phyloP scores from a whole-genome alignment of 306 rosid genomes.

The Sicyos baderoa region DNA sequence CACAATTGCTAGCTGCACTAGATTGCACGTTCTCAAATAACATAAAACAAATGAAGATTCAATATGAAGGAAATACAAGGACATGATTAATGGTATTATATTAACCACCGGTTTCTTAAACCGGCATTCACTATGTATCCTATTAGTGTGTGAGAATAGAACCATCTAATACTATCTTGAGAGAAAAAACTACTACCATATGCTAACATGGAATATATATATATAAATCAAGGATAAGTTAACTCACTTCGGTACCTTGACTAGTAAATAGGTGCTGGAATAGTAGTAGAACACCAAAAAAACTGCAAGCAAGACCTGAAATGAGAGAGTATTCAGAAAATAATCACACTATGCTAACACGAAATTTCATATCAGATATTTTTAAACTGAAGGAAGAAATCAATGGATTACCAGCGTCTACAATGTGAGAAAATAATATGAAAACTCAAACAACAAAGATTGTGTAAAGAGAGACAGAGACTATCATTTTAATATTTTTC shows the following conservation, averaged over 20 bases:
- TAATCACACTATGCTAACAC: conserved; percentile 13
- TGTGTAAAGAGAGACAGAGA: not conserved
- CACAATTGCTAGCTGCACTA: not conserved
- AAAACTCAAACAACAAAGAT: not conserved
- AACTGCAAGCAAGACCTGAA: conserved; percentile 82
- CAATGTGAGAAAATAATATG: not conserved
- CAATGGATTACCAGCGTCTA: not conserved
- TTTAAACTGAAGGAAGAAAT: not conserved
- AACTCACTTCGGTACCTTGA: conserved; percentile 44
- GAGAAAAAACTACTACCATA: not conserved
- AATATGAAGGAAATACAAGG: not conserved
- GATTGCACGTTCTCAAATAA: conserved; percentile 1
- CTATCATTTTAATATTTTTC: not conserved
- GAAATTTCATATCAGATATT: not conserved
- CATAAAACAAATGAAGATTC: not conserved
- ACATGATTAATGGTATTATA: not conserved
- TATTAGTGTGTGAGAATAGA: not conserved
- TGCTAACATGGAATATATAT: not conserved
- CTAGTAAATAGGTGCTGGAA: conserved; percentile 46
- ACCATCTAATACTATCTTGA: not conserved
- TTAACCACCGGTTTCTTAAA: not conserved
- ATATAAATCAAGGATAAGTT: conserved; percentile 13
- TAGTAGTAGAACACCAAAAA: conserved; percentile 65
- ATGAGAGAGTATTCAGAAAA: conserved; percentile 20
- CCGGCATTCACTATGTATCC: not conserved